Conservation (phyloP, 139 green algal species). For the Coccomyxa sp. region DNA sequence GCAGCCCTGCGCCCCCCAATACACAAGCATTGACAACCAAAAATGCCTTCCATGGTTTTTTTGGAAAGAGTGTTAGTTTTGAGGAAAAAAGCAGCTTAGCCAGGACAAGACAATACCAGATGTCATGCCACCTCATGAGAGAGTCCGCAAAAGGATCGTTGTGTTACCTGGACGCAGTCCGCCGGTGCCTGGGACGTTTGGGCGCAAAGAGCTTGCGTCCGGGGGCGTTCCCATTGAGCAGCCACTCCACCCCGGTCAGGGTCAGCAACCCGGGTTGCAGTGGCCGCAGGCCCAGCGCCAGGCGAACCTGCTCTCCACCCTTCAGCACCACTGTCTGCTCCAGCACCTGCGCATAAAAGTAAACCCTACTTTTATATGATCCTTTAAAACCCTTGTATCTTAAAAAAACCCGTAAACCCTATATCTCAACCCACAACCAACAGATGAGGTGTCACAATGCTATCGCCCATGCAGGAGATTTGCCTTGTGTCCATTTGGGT, state of each 20-base stretch:
- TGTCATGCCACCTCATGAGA: neutral
- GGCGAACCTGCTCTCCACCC: conserved; percentile 27
- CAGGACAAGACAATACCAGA: neutral
- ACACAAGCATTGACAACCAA: too few species aligned
- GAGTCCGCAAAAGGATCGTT: neutral
- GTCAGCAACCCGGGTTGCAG: conserved; percentile 51
- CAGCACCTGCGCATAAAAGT: conserved; percentile 17
- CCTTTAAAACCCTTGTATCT: too few species aligned
- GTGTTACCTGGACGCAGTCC: conserved; percentile 2
- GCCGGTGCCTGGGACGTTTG: conserved; percentile 20
- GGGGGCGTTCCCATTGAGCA: conserved; percentile 47
- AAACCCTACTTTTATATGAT: too few species aligned
- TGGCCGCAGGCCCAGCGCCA: conserved; percentile 54
- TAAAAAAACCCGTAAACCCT: too few species aligned
- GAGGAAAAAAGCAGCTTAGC: too few species aligned
- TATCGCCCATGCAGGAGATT: too few species aligned
- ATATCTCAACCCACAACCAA: too few species aligned
- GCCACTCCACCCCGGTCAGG: conserved; percentile 57
- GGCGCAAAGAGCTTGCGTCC: conserved; percentile 46
- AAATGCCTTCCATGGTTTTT: too few species aligned
- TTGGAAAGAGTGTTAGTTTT: too few species aligned
- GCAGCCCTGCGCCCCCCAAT: neutral
- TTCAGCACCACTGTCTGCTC: conserved; percentile 34
- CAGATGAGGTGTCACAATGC: too few species aligned
- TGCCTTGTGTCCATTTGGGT: too few species aligned